Evolutionary conservation across 352 stramenopile species (phyloP).

Genomic region (Pythium periplocum): DNA sequence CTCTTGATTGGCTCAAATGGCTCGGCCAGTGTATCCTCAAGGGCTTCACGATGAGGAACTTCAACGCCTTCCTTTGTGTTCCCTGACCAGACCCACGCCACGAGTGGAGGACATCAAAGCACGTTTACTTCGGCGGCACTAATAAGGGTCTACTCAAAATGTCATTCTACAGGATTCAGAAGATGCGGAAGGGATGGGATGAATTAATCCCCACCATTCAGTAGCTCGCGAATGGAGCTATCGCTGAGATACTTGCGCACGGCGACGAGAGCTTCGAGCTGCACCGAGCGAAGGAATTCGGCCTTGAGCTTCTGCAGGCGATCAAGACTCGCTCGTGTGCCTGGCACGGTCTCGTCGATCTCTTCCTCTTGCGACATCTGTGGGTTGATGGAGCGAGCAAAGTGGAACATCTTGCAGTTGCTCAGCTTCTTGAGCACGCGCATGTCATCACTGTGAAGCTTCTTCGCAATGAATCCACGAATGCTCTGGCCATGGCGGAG

Average conservation of each 20-base stretch:
- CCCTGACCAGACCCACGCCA: no score
- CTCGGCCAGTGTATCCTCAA: slow-evolving; percentile 15
- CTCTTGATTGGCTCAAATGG: slow-evolving; percentile 16
- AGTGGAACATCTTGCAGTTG: slow-evolving; percentile 80
- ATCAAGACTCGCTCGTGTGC: slow-evolving; percentile 24
- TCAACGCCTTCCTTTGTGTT: no score
- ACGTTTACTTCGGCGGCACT: no score
- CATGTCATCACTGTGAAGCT: slow-evolving; percentile 80
- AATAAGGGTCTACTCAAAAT: no score
- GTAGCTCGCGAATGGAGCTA: slow-evolving; percentile 55
- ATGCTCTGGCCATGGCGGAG: slow-evolving; percentile 64
- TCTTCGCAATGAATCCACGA: slow-evolving; percentile 65
- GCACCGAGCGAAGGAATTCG: slow-evolving; percentile 71
- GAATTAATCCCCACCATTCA: slow-evolving; percentile 34
- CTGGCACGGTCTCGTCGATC: slow-evolving; percentile 33
- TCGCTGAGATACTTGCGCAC: slow-evolving; percentile 72
- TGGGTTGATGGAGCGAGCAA: slow-evolving; percentile 58
- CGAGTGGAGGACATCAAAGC: no score
- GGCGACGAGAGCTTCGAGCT: slow-evolving; percentile 68
- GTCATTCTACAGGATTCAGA: no score
- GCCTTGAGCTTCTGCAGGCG: slow-evolving; percentile 46
- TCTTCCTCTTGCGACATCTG: slow-evolving; percentile 46
- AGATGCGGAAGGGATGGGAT: no score
- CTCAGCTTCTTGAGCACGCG: slow-evolving; percentile 80
- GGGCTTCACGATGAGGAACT: slow-evolving; percentile 4